Conservation (phyloP, 2,329 filamentous ascomycete species). For the Aspergillus fructus region DNA sequence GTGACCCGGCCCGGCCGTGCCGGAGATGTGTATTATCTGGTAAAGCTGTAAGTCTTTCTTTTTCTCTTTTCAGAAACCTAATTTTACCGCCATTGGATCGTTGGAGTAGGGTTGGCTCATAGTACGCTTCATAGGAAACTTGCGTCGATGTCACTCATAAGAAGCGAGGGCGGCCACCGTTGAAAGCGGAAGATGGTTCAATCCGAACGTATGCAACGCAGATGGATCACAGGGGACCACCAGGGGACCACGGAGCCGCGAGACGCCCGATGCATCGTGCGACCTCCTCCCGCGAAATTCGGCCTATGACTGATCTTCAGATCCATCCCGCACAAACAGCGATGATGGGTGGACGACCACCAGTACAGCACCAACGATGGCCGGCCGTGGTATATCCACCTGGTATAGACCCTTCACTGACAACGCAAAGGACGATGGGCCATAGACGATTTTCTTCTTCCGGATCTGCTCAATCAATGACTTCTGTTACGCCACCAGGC, state of each 20-base stretch:
- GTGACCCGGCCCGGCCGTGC: conserved; percentile 47
- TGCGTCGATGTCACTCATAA: conserved; percentile 50
- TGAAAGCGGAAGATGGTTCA: conserved; percentile 44
- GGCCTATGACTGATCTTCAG: conserved; percentile 40
- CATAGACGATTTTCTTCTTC: conserved; percentile 36
- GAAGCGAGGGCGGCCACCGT: conserved; percentile 45
- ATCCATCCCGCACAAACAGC: conserved; percentile 21
- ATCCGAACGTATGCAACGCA: conserved; percentile 32
- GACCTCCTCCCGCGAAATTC: conserved; percentile 39
- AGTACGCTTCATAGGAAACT: conserved; percentile 30
- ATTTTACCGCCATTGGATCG: not conserved
- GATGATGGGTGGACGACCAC: conserved; percentile 19
- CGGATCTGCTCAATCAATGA: conserved; percentile 26
- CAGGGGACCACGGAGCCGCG: conserved; percentile 26
- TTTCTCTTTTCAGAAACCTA: not conserved
- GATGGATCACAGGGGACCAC: conserved; percentile 25
- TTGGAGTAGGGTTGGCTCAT: not conserved
- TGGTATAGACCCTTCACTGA: conserved; percentile 27
- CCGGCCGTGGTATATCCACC: conserved; percentile 30
- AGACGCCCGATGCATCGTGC: conserved; percentile 32
- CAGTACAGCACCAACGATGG: conserved; percentile 33
- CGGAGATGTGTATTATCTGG: conserved; percentile 46
- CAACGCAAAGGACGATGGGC: conserved; percentile 24
- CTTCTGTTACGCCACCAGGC: conserved; percentile 25
- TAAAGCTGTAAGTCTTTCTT: conserved; percentile 42